A percentile compares a stretch with the other conserved stretches of the same genome.
These are phyloP conservation scores for Daldinia sp. DNA, from an alignment of 2,329 filamentous ascomycete genomes.

Conservation along the genomic window DNA sequence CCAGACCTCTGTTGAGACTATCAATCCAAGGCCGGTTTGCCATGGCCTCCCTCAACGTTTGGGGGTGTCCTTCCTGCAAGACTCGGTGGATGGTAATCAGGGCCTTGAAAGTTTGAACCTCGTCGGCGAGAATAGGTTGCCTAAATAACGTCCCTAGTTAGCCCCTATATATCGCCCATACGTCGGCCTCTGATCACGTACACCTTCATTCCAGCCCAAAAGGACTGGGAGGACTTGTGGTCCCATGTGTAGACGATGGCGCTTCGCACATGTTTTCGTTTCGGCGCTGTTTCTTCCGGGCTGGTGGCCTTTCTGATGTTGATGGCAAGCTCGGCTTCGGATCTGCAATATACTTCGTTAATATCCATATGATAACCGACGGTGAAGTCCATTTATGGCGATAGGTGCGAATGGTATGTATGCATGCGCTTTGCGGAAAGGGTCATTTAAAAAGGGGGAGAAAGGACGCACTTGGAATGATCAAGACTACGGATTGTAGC, in stretches of 20 bases:
- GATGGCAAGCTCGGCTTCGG: constrained; percentile 73
- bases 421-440: neutral
- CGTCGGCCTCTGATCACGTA: constrained; percentile 57
- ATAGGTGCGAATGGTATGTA: neutral
- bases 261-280: constrained; percentile 93
- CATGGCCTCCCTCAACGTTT: constrained; percentile 87
- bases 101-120: constrained; percentile 98
- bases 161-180: constrained; percentile 11
- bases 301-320: constrained; percentile 76
- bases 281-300: constrained; percentile 72
- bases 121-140: constrained; percentile 97
- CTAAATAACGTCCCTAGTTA: constrained; percentile 54
- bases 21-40: constrained; percentile 91
- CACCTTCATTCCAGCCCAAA: constrained; percentile 99
- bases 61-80: constrained; percentile 92
- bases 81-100: constrained; percentile 98
- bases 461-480: constrained; percentile 46
- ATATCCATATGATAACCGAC: neutral
- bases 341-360: constrained; percentile 53
- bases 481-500: constrained; percentile 47
- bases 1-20: constrained; percentile 83
- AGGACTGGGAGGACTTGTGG: constrained; percentile 92
- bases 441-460: constrained; percentile 1
- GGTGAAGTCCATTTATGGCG: neutral
- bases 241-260: constrained; percentile 99